Base-by-base conservation (phyloP, 148 eudicot genomes). In the Chenopodium berlandieri region DNA sequence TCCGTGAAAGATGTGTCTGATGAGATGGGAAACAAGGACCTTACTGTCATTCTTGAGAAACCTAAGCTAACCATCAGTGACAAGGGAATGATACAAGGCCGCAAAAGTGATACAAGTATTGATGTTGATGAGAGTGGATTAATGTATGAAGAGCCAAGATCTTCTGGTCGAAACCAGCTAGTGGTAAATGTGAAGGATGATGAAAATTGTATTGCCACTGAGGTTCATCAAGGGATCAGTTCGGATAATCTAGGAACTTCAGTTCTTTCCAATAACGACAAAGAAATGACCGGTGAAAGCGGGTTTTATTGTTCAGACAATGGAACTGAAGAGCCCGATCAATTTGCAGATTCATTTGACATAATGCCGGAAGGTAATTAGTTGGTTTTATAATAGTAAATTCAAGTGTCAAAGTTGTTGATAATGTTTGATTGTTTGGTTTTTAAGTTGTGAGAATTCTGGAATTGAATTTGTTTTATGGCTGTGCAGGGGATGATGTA, bases 321-420 rank as follows among this genome's bases (percentile, higher is more conserved):
- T 6, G 40, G 20, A 66, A 52, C 71, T 72, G 47, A 27, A 47
- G 60, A 52, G 9, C 23, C 71, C 5, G 66, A 60, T 54, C 27
- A 71, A 34, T 46, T 56, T 5, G 2, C 73, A 50, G 78, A 75
- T 67, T 76, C 77, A 63, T 78, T 71, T 19, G 7, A 44, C 65
- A 70, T 68, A 71, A 78, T 50, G 31, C 77, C 82, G 71, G 46
- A 80, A 87, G 89, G 89, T 86, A 72, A 19, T n/a, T 25, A 20
- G 7, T 27, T 27, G 14, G 14, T 60, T 19, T 75, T 4, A 56
- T 40, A 4, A 40, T 40, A 40, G 4, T 40, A 5, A 5, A 40
- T 40, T 40, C 44, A 56, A 56, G 60, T 12, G 19, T 56, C 60
- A 56, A 56, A 13, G 1, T 56, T 56, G 19, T 56, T 56, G 16